Evolutionary conservation across 331 rosid species (phyloP), one percentile per base, ranked within the genome.

Genomic region (Prunus yedoensis): DNA sequence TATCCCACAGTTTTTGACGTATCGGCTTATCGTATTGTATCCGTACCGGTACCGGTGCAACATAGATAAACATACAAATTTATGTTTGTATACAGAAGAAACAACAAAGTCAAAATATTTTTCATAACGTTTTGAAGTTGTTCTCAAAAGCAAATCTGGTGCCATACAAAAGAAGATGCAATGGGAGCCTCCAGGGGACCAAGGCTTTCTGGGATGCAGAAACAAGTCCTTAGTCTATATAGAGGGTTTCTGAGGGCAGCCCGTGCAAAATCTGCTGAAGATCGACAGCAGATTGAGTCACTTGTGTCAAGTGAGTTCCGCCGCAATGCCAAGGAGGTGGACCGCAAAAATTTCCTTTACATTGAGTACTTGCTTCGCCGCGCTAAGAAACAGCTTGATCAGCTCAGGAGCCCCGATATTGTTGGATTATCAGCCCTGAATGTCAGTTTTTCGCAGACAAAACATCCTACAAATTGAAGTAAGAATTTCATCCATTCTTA

Each of bases 201-300:
- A 32, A 91, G 85, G 77, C 92, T 93, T 45, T 94, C 97, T 10
- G 97, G 97, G 50, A 80, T 94, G 91, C 98, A 94, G 74, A 94
- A 80, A 62, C 97, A 94, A 83, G 97, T 94, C 4, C 94, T 94
- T 13, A 76, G 92, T 52, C 72, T 91, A 30, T 94, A 90, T 85
- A 85, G 96, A 82, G 90, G 87, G 18, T 94, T 94, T 88, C 80
- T 94, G 12, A 88, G 96, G 54, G 88, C 88, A 3, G 91, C 1
- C 76, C 96, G 93, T 6, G 79, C 86, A 27, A 94, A 91, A 79
- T 81, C 91, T 0, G 43, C 66, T 3, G 88, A 82, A 64, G 98
- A 94, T 71, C 79, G 96, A 2, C 78, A 20, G 13, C 78, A 69
- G 66, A 87, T 94, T 27, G 95, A 94, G 66, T 82, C 89, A 0